Base-by-base conservation (phyloP, 352 stramenopile species). In the Phytophthora foliorum region DNA sequence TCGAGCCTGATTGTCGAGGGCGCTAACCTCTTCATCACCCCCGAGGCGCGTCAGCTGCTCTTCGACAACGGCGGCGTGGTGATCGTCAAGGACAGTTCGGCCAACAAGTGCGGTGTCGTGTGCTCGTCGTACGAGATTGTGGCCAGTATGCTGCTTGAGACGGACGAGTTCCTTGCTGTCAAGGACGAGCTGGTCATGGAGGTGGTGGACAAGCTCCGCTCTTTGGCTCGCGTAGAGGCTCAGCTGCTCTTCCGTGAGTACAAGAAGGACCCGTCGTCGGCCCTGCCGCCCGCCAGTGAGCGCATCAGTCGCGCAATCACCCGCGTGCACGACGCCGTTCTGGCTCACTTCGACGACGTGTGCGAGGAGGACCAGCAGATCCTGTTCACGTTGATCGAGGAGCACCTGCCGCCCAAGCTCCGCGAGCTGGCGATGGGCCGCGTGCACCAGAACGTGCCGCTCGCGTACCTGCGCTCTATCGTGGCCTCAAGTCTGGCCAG, bases 221-320 rank as follows among this genome's bases (percentile, higher is more conserved):
- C 95, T 39, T 74, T 98, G 53, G 97, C 97, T 9, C 87, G 95
- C 32, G 78, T 98, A 45, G 97, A 99, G 63, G 98, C 97, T 24
- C 90, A 99, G 74, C 82, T 99, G 38, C 83, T 99, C 4, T 99
- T 99, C 85, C 89, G 96, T n/a, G 97, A 99, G 84, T 98, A 98
- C 82, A 96, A 93, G 81, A 93, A 92, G 67, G 82, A 94, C 77
- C 88, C 86, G 41, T 69, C 86, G 39, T 88, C 81, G 0, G 83
- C 91, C 27, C 77, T 99, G 21, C 96, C 97, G 27, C 88, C 97
- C 42, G 87, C 98, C 24, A 98, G 91, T 58, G 93, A 99, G 79
- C 91, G 97, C 13, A 99, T 99, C 67, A 98, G 88, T 74, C 90
- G 91, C 63, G 89, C 92, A 21, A 99, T 99, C 74, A 99, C 98